Base-by-base conservation (phyloP, 2,329 filamentous ascomycete species). In the Botryotinia convoluta region DNA sequence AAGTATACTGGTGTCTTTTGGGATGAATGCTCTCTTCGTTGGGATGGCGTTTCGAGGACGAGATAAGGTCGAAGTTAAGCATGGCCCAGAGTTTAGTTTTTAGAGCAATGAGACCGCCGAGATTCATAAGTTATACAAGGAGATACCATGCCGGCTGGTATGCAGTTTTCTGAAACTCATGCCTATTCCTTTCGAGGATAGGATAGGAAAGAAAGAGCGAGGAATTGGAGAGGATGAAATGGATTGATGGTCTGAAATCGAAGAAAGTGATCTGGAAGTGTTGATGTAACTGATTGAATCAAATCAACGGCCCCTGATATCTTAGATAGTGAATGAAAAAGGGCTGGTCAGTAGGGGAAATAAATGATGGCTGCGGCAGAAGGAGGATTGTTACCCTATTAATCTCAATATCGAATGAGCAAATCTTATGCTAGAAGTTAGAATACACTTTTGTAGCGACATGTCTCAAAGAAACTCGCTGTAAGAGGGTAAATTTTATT, bases 311-410 rank as follows among this genome's bases (percentile, higher is more conserved):
- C 48, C 12, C 2, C 10, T 51, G 10, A 12, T 51, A 0, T 51
- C 48, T 51, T 2, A 14, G 0, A n/a, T 3, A 7, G 5, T n/a
- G 2, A 51, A 14, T 14, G 26, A 3, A n/a, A n/a, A n/a, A n/a
- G 12, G 48, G 10, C 10, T 16, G 48, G 26, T n/a, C 26, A 14
- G 22, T n/a, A 7, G 26, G 48, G 4, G 26, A 16, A 51, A 54
- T 18, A 16, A 29, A 29, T 18, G n/a, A 51, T 51, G 48, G 26
- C 48, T n/a, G 4, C 48, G 4, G 26, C 2, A 51, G 48, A n/a
- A n/a, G 26, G 26, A 54, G 1, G 14, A 29, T 29, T 6, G 6
- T 18, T 9, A 54, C 14, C n/a, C 9, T 54, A 54, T 16, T 18
- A n/a, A 16, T 51, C 48, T 51, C 48, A 14, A 51, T 29, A 8